Evolutionary conservation across 2,329 filamentous ascomycete genomes (phyloP), one percentile per base, ranked within the genome.

Genomic region (Aspergillus tanneri): DNA sequence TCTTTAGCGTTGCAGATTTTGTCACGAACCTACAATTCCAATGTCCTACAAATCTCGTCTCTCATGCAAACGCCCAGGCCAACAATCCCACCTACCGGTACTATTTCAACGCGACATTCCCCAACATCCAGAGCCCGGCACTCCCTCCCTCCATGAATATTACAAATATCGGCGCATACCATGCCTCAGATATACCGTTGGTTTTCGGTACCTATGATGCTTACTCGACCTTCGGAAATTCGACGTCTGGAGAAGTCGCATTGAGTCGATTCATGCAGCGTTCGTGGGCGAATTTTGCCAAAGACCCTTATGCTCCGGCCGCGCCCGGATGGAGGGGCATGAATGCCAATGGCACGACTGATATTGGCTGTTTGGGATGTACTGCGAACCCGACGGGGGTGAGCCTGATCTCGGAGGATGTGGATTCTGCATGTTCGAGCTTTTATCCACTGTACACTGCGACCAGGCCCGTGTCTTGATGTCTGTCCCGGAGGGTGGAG

Each of bases 201-300:
- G 28, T 43, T 4, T 43, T 43, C 14, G 30, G 30, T 8, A 34
- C 14, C 19, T 34, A 34, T 19, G 7, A 10, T 12, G 14, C 19
- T 10, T 34, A n/a, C n/a, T 34, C 19, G 30, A 18, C n/a, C n/a
- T n/a, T n/a, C n/a, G 40, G 40, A 10, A 34, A 28, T 24, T 27
- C 27, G 4, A 43, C 27, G 3, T 0, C 30, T 6, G 9, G 32
- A 9, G 23, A 23, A 10, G n/a, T 43, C 18, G 28, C 9, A 1
- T 22, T 43, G 27, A 43, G 40, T 19, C 8, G 7, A 14, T 43
- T 23, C 21, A 43, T 43, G 28, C 40, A 43, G 40, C 3, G 32
- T 8, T 23, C 21, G 7, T 35, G 40, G 40, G 22, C 40, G 14
- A 11, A 34, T 11, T 43, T 43, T 7, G 28, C 21, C 11, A 43